A percentile compares a stretch with the other conserved stretches of the same genome.
Evolutionary conservation across 1,284 basidiomycete genomes (phyloP).

Genomic region (Sporisorium scitamineum): DNA sequence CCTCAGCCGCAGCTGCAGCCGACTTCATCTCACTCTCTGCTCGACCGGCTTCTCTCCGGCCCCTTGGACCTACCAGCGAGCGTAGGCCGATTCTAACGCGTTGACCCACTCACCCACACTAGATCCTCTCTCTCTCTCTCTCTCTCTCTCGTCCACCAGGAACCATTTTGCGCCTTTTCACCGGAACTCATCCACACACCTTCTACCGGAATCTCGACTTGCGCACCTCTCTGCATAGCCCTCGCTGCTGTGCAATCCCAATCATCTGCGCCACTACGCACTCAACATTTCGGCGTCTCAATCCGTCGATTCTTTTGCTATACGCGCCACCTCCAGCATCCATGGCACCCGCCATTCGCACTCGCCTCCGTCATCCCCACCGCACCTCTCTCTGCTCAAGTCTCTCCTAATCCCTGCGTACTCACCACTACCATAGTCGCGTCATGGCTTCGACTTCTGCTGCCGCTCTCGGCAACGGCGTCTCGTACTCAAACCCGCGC

Average conservation of each 20-base stretch:
- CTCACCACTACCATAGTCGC: background rate
- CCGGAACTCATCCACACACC: background rate
- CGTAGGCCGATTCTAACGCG: background rate
- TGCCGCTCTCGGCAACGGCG: slow-evolving; percentile 18
- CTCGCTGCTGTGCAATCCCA: too few species aligned
- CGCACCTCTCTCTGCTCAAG: slow-evolving; percentile 1
- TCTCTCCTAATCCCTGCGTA: background rate
- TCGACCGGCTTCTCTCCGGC: slow-evolving; percentile 9
- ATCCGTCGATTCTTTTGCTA: background rate
- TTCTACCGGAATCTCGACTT: background rate
- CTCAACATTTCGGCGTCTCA: background rate
- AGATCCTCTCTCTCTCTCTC: too few species aligned
- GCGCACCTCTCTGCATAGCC: background rate
- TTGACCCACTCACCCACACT: background rate
- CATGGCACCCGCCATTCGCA: slow-evolving; percentile 1
- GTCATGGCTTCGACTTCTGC: slow-evolving; percentile 34
- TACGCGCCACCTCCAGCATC: background rate
- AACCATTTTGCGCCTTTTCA: too few species aligned
- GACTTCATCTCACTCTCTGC: background rate
- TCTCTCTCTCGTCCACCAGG: background rate
- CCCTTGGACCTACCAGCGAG: background rate
- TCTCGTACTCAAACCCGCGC: background rate
- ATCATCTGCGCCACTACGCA: background rate
- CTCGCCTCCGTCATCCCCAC: too few species aligned
- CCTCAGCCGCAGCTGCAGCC: background rate